Evolutionary conservation across 169 alveolate genomes (phyloP), one percentile per base, ranked within the genome.

Genomic region (Plasmodium malariae): DNA sequence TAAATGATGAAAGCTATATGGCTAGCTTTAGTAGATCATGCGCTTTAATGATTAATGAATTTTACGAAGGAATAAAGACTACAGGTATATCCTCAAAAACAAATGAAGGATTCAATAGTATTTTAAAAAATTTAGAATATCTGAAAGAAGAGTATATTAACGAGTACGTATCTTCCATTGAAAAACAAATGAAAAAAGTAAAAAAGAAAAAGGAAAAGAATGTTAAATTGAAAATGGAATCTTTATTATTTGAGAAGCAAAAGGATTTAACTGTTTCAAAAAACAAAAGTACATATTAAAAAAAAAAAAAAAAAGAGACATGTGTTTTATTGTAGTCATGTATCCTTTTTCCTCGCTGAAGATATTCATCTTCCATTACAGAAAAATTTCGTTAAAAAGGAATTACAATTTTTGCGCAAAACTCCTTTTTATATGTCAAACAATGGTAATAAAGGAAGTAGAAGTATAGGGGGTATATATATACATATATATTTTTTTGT

Each of bases 31-130:
- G 98, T 48, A 92, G 98, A 57, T 94, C 98, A 24, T 94, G 98
- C 73, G 97, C 98, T 24, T 92, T 98, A 65, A 97, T 97, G 78
- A 94, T 98, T 36, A 96, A 95, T 74, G 99, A 98, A 85, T 98
- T 96, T 91, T 98, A 98, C 91, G 63, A 60, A 34, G 93, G 88
- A 36, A 91, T 94, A 40, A 92, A 91, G 95, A 93, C 94, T 68
- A 93, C 94, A 37, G 98, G 97, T 0, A 94, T 97, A 21, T 95
- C 98, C 32, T 95, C 98, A 11, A 92, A 94, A 71, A 93, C 96
- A 30, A 98, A 97, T 24, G 96, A 93, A 51, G 98, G 98, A 11
- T 94, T 97, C 73, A 96, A 93, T 32, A 95, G 91, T 37, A 94
- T 95, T 55, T 70, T 96, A 34, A 85, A 63, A 36, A 68, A 85